These are phyloP conservation scores for Komagataella populi DNA, from an alignment of 805 yeast species.

Conservation along the genomic window DNA sequence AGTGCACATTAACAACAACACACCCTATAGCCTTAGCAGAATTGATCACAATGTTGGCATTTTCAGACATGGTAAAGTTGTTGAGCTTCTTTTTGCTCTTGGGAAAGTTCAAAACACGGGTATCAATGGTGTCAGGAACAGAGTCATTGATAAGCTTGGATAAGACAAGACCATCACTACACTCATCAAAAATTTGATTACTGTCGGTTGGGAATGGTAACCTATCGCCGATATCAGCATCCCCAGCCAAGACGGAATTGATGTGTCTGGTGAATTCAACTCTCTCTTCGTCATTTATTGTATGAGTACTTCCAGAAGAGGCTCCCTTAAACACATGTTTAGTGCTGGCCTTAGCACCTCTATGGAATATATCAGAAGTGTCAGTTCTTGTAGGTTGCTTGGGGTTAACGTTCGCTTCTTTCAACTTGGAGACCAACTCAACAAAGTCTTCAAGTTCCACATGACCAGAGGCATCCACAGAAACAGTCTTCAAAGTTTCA, in stretches of 20 bases:
- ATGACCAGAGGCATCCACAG: slow-evolving; percentile 93
- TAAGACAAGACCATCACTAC: slow-evolving; percentile 86
- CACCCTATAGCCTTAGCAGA: slow-evolving; percentile 99
- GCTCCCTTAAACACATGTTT: slow-evolving; percentile 71
- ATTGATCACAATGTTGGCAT: slow-evolving; percentile 93
- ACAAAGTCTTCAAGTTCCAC: slow-evolving; percentile 95
- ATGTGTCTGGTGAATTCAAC: slow-evolving; percentile 93
- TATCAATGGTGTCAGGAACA: slow-evolving; percentile 96
- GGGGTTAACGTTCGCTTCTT: slow-evolving; percentile 26
- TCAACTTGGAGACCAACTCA: slow-evolving; percentile 66
- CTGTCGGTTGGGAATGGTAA: slow-evolving; percentile 88
- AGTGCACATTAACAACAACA: slow-evolving; percentile 93
- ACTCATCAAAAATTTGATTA: slow-evolving; percentile 93
- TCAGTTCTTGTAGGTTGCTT: slow-evolving; percentile 7
- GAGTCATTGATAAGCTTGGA: slow-evolving; percentile 94
- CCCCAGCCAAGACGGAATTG: slow-evolving; percentile 84
- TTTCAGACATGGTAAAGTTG: slow-evolving; percentile 91
- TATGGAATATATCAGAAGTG: slow-evolving; percentile 23
- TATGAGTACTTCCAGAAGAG: slow-evolving; percentile 87
- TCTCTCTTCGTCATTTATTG: slow-evolving; percentile 95
- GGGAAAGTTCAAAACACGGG: slow-evolving; percentile 89
- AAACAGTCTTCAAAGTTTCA: slow-evolving; percentile 81
- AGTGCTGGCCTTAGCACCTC: slow-evolving; percentile 46
- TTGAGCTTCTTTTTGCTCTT: slow-evolving; percentile 70
- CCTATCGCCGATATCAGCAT: slow-evolving; percentile 68